Base-by-base conservation (phyloP, 2,329 filamentous ascomycete species). In the Exophiala xenobiotica region DNA sequence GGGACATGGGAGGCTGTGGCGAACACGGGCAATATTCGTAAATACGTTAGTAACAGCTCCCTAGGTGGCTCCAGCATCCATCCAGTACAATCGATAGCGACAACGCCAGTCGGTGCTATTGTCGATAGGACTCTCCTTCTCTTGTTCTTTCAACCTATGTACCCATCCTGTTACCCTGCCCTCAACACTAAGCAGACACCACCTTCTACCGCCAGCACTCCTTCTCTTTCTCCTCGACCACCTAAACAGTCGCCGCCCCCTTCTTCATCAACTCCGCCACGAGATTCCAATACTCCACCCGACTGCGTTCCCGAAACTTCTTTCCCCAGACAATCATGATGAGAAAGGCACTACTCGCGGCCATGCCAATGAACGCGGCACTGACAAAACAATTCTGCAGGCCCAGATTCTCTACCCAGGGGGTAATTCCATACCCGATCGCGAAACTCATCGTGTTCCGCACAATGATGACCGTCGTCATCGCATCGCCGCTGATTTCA, bases 361-460 rank as follows among this genome's bases (percentile, higher is more conserved):
- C 68, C 48, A 74, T 57, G 0, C 66, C 69, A 14, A 58, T 38
- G 51, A 73, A 50, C 11, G 73, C 71, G 0, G 71, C 73, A 3
- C 68, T 65, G 9, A 72, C 69, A 24, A 75, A 76, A 3, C 70
- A 70, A 49, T 74, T 40, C 19, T 40, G 38, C 12, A 74, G 35
- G 0, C 74, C 74, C 44, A 72, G 60, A 6, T 67, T 58, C 6
- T 63, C 67, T 1, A 75, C 60, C 74, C 74, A 76, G 0, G 74
- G 74, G 0, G 74, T 76, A 26, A 76, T 69, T 12, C 69, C 73
- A 55, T 82, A 80, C 16, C 70, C 68, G 29, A 78, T 69, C 3
- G 73, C 75, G 58, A 78, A 78, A 19, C 66, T 69, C 72, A 78
- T 76, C 1, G 74, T 77, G 53, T 78, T 78, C 3, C 76, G 64